These are phyloP conservation scores for Nasturtium officinale DNA, from an alignment of 345 rosid species.

Conservation along the genomic window DNA sequence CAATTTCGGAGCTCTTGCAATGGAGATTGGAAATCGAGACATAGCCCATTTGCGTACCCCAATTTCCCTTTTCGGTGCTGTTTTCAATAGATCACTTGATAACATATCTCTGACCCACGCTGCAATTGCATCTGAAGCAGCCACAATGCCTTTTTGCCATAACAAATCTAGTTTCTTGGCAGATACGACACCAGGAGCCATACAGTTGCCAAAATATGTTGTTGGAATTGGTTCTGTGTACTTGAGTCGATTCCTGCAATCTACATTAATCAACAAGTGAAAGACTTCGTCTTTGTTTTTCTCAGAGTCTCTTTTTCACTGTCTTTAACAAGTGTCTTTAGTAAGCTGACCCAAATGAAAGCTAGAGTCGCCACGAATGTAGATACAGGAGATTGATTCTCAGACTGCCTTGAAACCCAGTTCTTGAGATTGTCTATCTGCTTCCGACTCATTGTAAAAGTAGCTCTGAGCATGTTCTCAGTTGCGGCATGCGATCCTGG, in stretches of 20 bases:
- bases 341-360: conserved; percentile 44
- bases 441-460: conserved; percentile 34
- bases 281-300: conserved; percentile 13
- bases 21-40: conserved; percentile 15
- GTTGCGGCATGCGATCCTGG: conserved; percentile 2
- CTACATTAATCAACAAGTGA: conserved; percentile 37
- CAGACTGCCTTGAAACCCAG: conserved; percentile 26
- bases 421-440: conserved; percentile 41
- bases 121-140: conserved; percentile 40
- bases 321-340: conserved; percentile 28
- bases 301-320: conserved; percentile 1
- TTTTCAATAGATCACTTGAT: conserved; percentile 28
- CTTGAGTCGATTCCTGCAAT: conserved; percentile 42
- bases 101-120: conserved; percentile 30
- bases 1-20: conserved; percentile 47
- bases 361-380: conserved; percentile 47
- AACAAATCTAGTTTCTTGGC: conserved; percentile 43
- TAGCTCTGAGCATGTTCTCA: conserved; percentile 42
- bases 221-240: conserved; percentile 34
- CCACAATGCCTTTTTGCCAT: conserved; percentile 36
- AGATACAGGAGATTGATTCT: conserved; percentile 20
- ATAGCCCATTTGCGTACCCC: conserved; percentile 32
- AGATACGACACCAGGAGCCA: conserved; percentile 33
- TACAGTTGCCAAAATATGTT: conserved; percentile 54
- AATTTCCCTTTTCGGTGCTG: conserved; percentile 31